Conservation (phyloP, 768 basidiomycete genomes). For the Xerocomus brunneocitrinus region DNA sequence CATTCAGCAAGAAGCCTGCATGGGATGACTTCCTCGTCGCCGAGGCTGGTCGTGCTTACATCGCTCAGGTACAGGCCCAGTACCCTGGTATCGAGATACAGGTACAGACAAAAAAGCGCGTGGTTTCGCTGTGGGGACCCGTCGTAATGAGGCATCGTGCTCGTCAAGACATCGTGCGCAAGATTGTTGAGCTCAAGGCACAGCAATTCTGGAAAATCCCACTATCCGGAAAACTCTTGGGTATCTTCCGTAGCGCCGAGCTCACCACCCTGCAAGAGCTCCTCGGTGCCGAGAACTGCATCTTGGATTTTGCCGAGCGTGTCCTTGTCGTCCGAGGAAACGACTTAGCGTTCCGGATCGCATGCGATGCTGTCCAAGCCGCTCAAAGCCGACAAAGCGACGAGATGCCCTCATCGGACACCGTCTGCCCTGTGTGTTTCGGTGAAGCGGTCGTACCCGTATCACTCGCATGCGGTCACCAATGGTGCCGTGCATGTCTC, state of each 20-base stretch:
- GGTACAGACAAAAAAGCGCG: conserved; percentile 37
- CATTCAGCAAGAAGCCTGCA: conserved; percentile 43
- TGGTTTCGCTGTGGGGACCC: conserved; percentile 53
- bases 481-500: conserved; percentile 64
- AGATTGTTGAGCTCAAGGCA: conserved; percentile 40
- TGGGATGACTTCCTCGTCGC: conserved; percentile 66
- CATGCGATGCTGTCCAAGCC: conserved; percentile 41
- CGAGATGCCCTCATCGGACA: conserved; percentile 13
- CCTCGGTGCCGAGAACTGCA: conserved; percentile 56
- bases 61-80: conserved; percentile 39
- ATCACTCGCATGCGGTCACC: conserved; percentile 59
- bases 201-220: conserved; percentile 42
- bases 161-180: conserved; percentile 43
- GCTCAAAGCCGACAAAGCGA: conserved; percentile 33
- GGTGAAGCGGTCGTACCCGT: conserved; percentile 48
- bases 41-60: conserved; percentile 38
- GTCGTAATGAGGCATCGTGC: conserved; percentile 37
- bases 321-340: conserved; percentile 55
- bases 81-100: conserved; percentile 42
- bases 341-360: conserved; percentile 30
- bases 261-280: conserved; percentile 42
- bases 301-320: conserved; percentile 40
- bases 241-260: conserved; percentile 43
- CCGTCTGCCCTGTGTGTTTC: conserved; percentile 68
- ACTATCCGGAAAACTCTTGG: conserved; percentile 43